Base-by-base conservation (phyloP, 1,284 basidiomycete genomes). In the Ceratobasidium sp. region DNA sequence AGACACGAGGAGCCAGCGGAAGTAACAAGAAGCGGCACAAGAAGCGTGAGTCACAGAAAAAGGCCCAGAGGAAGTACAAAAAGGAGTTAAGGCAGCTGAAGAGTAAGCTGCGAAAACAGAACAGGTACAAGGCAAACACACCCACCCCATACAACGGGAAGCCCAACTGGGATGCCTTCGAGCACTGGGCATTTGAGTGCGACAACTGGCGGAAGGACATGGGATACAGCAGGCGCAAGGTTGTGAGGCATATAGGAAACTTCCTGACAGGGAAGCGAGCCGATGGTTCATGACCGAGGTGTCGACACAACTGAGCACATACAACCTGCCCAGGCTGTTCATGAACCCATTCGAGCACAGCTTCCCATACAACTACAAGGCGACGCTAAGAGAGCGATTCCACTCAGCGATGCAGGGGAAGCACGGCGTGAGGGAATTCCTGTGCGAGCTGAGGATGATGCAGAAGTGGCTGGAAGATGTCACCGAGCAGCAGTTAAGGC, bases 321-420 rank as follows among this genome's bases (percentile, higher is more conserved):
- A 70, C 38, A 21, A 51, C 12, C 23, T 73, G 28, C 38, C 23
- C 2, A 61, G 14, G 30, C 46, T 61, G 18, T 54, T 25, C 14
- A 8, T 14, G 18, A 28, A 44, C n/a, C 42, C 84, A 5, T 85
- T 82, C 72, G 79, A 84, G 73, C 81, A 82, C 71, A 83, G 83
- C 62, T 85, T 85, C 77, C 83, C 82, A 0, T 64, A 79, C 0
- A 77, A 83, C 42, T 84, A 80, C 72, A 75, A 80, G 2, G 38
- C 75, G 0, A 64, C 76, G 33, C 75, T 77, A 62, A 53, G 76
- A 0, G 63, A 74, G 8, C 62, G 75, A 38, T 74, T 79, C 9
- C 11, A 62, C 0, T 58, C 53, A 0, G 51, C 51, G 14, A 8
- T 25, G 1, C 80, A 81, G 56, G 49, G 73, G 0, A 54, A 60